Evolutionary conservation across 352 stramenopile species (phyloP).

Genomic region (Globisporangium okanoganense): DNA sequence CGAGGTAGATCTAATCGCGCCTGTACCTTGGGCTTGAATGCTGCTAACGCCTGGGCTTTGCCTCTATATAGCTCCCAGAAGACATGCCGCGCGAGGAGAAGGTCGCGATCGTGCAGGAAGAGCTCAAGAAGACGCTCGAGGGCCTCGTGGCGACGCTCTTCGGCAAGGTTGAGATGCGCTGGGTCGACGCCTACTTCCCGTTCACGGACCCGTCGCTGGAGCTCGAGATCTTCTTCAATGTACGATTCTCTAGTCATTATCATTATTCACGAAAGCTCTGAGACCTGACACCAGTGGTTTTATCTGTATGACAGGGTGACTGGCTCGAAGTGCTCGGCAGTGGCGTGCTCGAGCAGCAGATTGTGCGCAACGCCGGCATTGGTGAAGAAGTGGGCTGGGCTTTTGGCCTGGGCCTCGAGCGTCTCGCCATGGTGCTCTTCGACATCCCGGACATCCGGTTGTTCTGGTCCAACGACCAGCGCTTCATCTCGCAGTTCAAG

Average conservation of each 20-base stretch:
- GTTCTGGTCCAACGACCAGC: constrained; percentile 97
- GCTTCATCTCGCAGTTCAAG: constrained; percentile 93
- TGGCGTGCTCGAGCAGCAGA: constrained; percentile 95
- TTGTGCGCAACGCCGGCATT: constrained; percentile 86
- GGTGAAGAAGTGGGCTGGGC: constrained; percentile 94
- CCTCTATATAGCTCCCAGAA: constrained; percentile 23
- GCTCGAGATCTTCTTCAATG: constrained; percentile 98
- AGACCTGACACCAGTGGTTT: not conserved
- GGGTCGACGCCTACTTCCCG: constrained; percentile 98
- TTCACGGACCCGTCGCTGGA: constrained; percentile 99
- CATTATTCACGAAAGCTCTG: too few species aligned
- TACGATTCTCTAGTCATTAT: constrained; percentile 15
- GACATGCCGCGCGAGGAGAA: constrained; percentile 65
- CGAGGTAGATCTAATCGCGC: constrained; percentile 19
- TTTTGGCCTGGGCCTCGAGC: constrained; percentile 98
- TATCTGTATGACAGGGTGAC: constrained; percentile 59
- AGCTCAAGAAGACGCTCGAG: constrained; percentile 95
- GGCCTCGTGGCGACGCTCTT: constrained; percentile 93
- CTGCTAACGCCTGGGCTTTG: too few species aligned
- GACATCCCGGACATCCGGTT: constrained; percentile 99
- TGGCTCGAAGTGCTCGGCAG: constrained; percentile 99
- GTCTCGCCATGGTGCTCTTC: constrained; percentile 99
- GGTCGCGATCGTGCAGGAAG: constrained; percentile 79
- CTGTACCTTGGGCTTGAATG: too few species aligned
- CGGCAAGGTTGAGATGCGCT: constrained; percentile 94